phyloP scores from a whole-genome alignment of 129 eudicot genomes.

The Artemisia tridentata region DNA sequence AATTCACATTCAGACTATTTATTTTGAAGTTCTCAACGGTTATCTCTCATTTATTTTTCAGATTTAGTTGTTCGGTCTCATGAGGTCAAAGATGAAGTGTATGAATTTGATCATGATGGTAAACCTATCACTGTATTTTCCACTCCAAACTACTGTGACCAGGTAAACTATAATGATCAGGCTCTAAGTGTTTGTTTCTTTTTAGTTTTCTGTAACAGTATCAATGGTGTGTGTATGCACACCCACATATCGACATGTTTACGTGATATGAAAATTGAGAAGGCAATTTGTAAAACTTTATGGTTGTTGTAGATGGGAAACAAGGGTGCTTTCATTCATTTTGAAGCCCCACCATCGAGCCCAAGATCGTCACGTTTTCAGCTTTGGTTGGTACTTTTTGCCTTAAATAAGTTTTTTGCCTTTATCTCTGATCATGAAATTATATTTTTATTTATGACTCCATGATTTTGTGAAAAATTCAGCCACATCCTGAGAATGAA shows the following conservation, averaged over 20 bases:
- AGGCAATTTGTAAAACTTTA: neutral
- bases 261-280: too few relatives aligned
- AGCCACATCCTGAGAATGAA: too few relatives aligned
- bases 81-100: slow-evolving; percentile 99
- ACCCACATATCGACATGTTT: too few relatives aligned
- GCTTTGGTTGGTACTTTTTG: slow-evolving; percentile 79
- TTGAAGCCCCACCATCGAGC: slow-evolving; percentile 88
- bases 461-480: too few relatives aligned
- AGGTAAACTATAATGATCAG: slow-evolving; percentile 39
- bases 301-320: slow-evolving; percentile 84
- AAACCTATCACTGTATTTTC: slow-evolving; percentile 94
- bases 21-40: neutral
- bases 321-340: slow-evolving; percentile 95
- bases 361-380: slow-evolving; percentile 80
- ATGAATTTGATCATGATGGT: slow-evolving; percentile 94
- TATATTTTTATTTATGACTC: too few relatives aligned
- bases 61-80: slow-evolving; percentile 96
- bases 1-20: too few relatives aligned
- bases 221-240: neutral
- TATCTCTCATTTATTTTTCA: slow-evolving; percentile 28
- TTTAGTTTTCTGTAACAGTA: neutral
- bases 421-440: too few relatives aligned
- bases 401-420: neutral
- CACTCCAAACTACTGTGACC: slow-evolving; percentile 98
- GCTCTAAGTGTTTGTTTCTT: neutral